Evolutionary conservation across 805 yeast species (phyloP).

Genomic region (Candida multigemmis): DNA sequence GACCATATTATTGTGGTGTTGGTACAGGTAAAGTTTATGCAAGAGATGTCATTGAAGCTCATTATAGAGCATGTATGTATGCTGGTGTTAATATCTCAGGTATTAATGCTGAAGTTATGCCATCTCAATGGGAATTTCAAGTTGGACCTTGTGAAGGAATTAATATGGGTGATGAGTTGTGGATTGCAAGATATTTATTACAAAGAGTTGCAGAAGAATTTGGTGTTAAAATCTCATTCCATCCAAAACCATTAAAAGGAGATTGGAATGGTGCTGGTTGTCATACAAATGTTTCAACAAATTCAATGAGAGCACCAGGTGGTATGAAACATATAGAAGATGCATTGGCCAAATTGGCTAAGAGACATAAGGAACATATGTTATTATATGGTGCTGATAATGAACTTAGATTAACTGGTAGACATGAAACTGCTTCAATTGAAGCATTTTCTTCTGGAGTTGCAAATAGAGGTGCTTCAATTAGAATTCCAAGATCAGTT

Average conservation of each 20-base stretch:
- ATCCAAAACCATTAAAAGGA: slow-evolving; percentile 98
- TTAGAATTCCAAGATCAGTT: slow-evolving; percentile 98
- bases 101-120: slow-evolving; percentile 99
- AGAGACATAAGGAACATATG: slow-evolving; percentile 96
- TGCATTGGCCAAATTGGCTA: slow-evolving; percentile 87
- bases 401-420: slow-evolving; percentile 92
- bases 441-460: slow-evolving; percentile 91
- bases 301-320: slow-evolving; percentile 85
- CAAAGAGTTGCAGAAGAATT: slow-evolving; percentile 97
- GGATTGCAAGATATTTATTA: slow-evolving; percentile 91
- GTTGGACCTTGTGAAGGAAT: slow-evolving; percentile 98
- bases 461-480: slow-evolving; percentile 99
- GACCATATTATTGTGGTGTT: slow-evolving; percentile 99
- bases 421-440: slow-evolving; percentile 96
- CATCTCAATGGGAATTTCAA: slow-evolving; percentile 99
- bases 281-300: slow-evolving; percentile 97
- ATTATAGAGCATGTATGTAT: slow-evolving; percentile 94
- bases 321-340: slow-evolving; percentile 92
- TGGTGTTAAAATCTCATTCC: slow-evolving; percentile 96
- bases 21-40: slow-evolving; percentile 98
- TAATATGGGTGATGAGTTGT: slow-evolving; percentile 93
- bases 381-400: slow-evolving; percentile 92
- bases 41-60: slow-evolving; percentile 97
- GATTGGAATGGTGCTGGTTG: slow-evolving; percentile 99
- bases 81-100: slow-evolving; percentile 90